These are phyloP conservation scores for Talaromyces funiculosus DNA, from an alignment of 2,329 filamentous ascomycete genomes.

Conservation along the genomic window DNA sequence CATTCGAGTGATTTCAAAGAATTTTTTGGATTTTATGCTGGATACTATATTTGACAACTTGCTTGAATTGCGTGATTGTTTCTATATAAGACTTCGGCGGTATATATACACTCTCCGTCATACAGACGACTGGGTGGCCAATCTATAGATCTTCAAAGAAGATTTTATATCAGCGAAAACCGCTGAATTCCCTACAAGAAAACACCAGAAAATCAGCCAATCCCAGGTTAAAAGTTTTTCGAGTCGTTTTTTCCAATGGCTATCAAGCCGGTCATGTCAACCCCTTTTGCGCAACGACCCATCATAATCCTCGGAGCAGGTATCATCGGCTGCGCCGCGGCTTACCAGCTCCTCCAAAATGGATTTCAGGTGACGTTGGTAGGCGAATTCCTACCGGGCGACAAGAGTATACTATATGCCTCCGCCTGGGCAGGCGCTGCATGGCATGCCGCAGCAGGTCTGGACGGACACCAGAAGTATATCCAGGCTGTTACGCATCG, in stretches of 20 bases:
- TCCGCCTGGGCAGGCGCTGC: conserved; percentile 37
- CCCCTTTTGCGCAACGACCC: conserved; percentile 31
- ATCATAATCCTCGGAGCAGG: conserved; percentile 35
- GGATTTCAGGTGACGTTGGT: conserved; percentile 33
- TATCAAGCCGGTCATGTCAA: conserved; percentile 16
- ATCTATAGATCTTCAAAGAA: not conserved
- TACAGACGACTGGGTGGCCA: not conserved
- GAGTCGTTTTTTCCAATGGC: not conserved
- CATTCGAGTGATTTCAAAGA: not conserved
- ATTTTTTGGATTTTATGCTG: not conserved
- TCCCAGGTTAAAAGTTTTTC: no score
- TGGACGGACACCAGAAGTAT: conserved; percentile 31
- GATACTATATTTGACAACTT: not conserved
- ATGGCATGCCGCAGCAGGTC: conserved; percentile 35
- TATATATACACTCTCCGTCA: not conserved
- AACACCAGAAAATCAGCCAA: not conserved
- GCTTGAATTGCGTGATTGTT: not conserved
- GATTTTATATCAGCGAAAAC: not conserved
- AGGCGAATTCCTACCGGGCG: conserved; percentile 34
- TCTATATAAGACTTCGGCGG: no score
- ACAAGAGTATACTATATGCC: conserved; percentile 32
- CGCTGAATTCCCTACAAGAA: not conserved
- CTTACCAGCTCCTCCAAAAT: conserved; percentile 29
- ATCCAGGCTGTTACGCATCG: conserved; percentile 33
- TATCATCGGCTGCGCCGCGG: conserved; percentile 36